A percentile compares a stretch with the other conserved stretches of the same genome.
Evolutionary conservation across 2,329 filamentous ascomycete genomes (phyloP).

Genomic region (Fusarium gaditjirri): DNA sequence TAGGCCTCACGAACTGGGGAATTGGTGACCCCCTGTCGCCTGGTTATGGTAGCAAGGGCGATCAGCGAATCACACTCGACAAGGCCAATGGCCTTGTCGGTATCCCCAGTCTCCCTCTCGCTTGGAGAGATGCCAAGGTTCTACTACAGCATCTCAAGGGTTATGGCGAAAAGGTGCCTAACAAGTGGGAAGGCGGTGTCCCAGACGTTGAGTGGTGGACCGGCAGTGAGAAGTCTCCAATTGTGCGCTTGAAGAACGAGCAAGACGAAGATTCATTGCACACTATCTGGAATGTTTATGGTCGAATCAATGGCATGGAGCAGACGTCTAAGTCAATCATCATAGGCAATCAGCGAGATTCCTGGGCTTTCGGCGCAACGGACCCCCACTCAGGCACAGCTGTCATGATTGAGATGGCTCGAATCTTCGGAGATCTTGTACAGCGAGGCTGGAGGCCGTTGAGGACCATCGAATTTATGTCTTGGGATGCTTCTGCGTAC

Average conservation of each 20-base stretch:
- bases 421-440: slow-evolving; percentile 83
- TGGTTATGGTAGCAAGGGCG: slow-evolving; percentile 79
- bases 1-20: slow-evolving; percentile 83
- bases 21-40: slow-evolving; percentile 93
- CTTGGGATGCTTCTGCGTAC: slow-evolving; percentile 95
- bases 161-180: slow-evolving; percentile 73
- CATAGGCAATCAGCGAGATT: slow-evolving; percentile 92
- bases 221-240: slow-evolving; percentile 78
- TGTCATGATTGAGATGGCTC: slow-evolving; percentile 87
- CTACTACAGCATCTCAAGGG: slow-evolving; percentile 81
- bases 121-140: slow-evolving; percentile 88
- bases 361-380: slow-evolving; percentile 88
- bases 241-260: slow-evolving; percentile 84
- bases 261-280: slow-evolving; percentile 87
- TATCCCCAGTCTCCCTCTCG: slow-evolving; percentile 89
- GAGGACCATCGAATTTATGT: slow-evolving; percentile 96
- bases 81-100: slow-evolving; percentile 78
- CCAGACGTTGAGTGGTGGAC: slow-evolving; percentile 88
- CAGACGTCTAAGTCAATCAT: slow-evolving; percentile 85
- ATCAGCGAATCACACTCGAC: slow-evolving; percentile 72
- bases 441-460: slow-evolving; percentile 86
- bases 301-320: slow-evolving; percentile 84
- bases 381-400: slow-evolving; percentile 91
- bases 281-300: slow-evolving; percentile 92
- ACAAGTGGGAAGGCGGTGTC: slow-evolving; percentile 81